Evolutionary conservation across 768 basidiomycete genomes (phyloP).

Genomic region (Krasilnikovozyma curviuscula): DNA sequence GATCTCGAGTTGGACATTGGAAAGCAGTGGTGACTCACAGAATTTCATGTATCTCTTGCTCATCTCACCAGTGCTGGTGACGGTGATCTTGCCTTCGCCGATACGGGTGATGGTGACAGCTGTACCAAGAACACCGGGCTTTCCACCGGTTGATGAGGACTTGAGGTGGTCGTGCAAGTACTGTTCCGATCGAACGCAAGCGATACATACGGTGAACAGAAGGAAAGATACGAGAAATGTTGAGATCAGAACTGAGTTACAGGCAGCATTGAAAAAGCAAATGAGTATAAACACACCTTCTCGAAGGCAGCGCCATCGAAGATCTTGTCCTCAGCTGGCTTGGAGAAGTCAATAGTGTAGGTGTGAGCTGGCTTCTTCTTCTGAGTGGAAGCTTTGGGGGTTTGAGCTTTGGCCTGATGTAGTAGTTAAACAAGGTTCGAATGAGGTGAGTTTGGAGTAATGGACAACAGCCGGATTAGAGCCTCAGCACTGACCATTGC

Average conservation of each 20-base stretch:
- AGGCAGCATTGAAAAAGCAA: not conserved
- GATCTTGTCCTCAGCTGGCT: conserved; percentile 13
- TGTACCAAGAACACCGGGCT: conserved; percentile 34
- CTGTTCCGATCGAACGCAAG: too few relatives aligned
- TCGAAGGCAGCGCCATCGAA: conserved; percentile 12
- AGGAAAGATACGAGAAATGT: not conserved
- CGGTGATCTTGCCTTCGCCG: conserved; percentile 71
- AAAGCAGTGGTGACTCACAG: not conserved
- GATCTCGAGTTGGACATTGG: not conserved
- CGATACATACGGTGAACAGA: too few relatives aligned
- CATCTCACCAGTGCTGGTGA: conserved; percentile 69
- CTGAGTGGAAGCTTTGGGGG: not conserved
- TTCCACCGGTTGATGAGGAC: conserved; percentile 21
- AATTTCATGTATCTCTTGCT: conserved; percentile 35
- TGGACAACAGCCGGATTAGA: too few relatives aligned
- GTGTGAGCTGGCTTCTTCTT: not conserved
- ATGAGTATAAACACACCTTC: not conserved
- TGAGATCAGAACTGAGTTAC: not conserved
- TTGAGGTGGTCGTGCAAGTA: conserved; percentile 13
- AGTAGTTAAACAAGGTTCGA: too few relatives aligned
- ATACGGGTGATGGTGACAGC: conserved; percentile 69
- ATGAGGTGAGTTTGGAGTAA: too few relatives aligned
- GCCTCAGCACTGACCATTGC: too few relatives aligned
- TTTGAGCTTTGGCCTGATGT: not conserved
- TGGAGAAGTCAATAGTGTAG: conserved; percentile 13